Percentiles rank a stretch among this genome's conserved stretches.
Evolutionary conservation across 495 filamentous ascomycete genomes (phyloP).

Genomic region (Chlorociboria aeruginascens): DNA sequence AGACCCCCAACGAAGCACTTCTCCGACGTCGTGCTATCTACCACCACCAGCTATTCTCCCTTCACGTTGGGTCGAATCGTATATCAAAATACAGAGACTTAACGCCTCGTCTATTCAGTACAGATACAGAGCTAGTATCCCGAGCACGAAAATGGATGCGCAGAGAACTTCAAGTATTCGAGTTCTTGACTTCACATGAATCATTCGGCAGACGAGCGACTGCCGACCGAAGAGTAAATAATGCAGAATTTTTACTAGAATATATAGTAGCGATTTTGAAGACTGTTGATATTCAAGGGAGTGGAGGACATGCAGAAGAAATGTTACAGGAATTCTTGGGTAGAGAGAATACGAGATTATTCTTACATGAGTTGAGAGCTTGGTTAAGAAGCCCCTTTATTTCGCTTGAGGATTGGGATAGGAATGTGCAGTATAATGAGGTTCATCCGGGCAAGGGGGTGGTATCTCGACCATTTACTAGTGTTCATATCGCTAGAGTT

Average conservation of each 20-base stretch:
- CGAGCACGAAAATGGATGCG: constrained; percentile 82
- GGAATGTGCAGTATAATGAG: constrained; percentile 57
- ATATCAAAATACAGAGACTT: constrained; percentile 65
- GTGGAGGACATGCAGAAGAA: constrained; percentile 74
- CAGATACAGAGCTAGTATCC: constrained; percentile 56
- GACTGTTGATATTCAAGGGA: constrained; percentile 79
- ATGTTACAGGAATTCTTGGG: constrained; percentile 82
- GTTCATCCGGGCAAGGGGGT: not conserved
- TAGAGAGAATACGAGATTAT: constrained; percentile 61
- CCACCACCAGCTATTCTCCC: constrained; percentile 60
- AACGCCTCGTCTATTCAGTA: constrained; percentile 51
- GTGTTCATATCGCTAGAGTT: not conserved
- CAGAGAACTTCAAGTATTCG: constrained; percentile 79
- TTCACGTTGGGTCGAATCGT: constrained; percentile 77
- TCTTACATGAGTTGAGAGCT: constrained; percentile 71
- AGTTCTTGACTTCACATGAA: constrained; percentile 41
- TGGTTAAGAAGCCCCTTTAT: constrained; percentile 73
- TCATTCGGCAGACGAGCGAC: constrained; percentile 4
- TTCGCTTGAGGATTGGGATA: constrained; percentile 65
- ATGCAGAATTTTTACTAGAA: constrained; percentile 82
- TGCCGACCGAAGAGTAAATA: constrained; percentile 44
- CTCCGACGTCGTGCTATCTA: constrained; percentile 65
- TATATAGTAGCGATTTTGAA: constrained; percentile 84
- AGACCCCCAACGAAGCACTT: constrained; percentile 42
- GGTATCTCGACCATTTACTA: not conserved